Evolutionary conservation across 805 yeast species (phyloP).

Genomic region (Suhomyces sp.): DNA sequence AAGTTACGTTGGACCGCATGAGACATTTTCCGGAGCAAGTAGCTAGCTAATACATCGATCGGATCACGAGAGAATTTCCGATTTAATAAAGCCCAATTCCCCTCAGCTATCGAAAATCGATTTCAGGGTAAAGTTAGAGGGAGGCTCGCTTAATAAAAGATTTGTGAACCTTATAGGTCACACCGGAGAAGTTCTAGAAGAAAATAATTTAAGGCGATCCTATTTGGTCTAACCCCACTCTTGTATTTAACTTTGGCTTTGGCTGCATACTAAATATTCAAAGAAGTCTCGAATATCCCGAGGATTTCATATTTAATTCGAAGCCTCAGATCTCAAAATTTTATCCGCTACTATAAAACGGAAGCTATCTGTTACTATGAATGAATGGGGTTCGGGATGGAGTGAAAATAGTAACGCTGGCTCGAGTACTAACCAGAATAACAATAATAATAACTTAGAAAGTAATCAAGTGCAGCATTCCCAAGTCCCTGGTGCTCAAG

Average conservation of each 20-base stretch:
- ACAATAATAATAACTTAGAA: background rate
- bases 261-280: background rate
- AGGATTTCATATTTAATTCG: background rate
- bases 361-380: slow-evolving; percentile 3
- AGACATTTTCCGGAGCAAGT: background rate
- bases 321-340: background rate
- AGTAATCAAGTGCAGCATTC: background rate
- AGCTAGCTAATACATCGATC: background rate
- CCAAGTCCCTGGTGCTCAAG: background rate
- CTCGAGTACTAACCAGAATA: background rate
- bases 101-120: background rate
- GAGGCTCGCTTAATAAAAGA: background rate
- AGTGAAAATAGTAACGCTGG: slow-evolving; percentile 3
- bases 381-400: slow-evolving; percentile 5
- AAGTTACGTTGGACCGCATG: background rate
- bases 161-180: background rate
- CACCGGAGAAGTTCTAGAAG: background rate
- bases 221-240: background rate
- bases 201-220: background rate
- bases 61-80: background rate
- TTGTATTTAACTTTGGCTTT: background rate
- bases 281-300: background rate
- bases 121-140: background rate
- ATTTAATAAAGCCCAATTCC: background rate
- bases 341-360: background rate